Base-by-base conservation (phyloP, 2,329 filamentous ascomycete genomes). In the Cercospora citrullina region DNA sequence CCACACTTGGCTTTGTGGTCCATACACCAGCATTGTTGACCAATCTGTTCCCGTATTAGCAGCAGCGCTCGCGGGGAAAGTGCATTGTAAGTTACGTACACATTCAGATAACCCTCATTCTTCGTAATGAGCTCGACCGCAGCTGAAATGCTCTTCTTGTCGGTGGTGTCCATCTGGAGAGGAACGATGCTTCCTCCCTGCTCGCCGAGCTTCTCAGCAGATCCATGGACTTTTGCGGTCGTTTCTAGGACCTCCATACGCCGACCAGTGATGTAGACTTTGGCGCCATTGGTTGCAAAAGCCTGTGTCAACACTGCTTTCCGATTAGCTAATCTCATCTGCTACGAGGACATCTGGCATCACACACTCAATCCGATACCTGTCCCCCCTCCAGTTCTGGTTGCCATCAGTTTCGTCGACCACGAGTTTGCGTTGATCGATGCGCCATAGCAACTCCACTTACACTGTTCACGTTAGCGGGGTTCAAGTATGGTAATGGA, bases 101-200 rank as follows among this genome's bases (percentile, higher is more conserved):
- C 23, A 18, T 57, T 57, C 23, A 57, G 6, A 7, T 16, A 57
- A 4, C 28, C 28, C 28, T 57, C 53, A 18, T 57, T 28, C 14
- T 28, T 31, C 5, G 53, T 69, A 7, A 84, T 74, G 16, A 74
- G 60, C 14, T 75, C 67, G 0, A 77, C 80, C 3, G 80, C 80
- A 0, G 65, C 59, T 18, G 75, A 72, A 4, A 84, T 80, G 28
- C 75, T 79, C 1, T 76, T 69, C 45, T 77, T 69, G 31, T 79
- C 75, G 0, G 80, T 81, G 4, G 86, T 78, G 69, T 86, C 84
- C 4, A 84, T 72, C 21, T 76, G 70, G 5, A 87, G 70, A 0
- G 75, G 74, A 1, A 84, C 67, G 3, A 89, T 57, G 23, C 23
- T 28, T 18, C 53, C 53, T 1, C 53, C 53, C 14, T 28, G 23